A percentile compares a stretch with the other conserved stretches of the same genome.
phyloP scores from a whole-genome alignment of 2,329 filamentous ascomycete species.

The Trichoderma aggressivum region DNA sequence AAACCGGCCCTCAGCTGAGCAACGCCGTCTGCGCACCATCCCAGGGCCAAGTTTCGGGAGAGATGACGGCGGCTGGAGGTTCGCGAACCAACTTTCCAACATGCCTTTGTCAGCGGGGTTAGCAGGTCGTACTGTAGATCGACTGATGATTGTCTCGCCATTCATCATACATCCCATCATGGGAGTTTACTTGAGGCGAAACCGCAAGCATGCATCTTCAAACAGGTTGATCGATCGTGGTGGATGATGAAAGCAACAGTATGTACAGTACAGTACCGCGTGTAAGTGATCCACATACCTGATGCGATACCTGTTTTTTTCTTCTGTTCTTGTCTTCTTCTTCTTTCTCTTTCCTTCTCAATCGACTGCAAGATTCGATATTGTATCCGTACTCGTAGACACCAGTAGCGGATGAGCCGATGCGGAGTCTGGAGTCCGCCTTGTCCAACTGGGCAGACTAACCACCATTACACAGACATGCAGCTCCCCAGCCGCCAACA shows the following conservation, averaged over 20 bases:
- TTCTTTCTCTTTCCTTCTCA: neutral
- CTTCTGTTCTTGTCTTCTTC: neutral
- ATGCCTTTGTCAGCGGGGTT: neutral
- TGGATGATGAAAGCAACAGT: neutral
- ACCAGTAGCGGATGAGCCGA: neutral
- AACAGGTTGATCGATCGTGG: neutral
- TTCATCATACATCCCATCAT: neutral
- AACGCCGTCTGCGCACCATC: slow-evolving; percentile 10
- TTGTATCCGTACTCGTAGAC: no score
- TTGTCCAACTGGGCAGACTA: slow-evolving; percentile 5
- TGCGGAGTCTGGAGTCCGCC: neutral
- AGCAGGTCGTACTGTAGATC: neutral
- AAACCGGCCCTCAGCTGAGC: slow-evolving; percentile 14
- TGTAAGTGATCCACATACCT: neutral
- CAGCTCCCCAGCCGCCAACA: slow-evolving; percentile 8
- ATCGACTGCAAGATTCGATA: neutral
- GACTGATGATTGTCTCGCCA: neutral
- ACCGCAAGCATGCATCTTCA: slow-evolving; percentile 13
- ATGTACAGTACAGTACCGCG: neutral
- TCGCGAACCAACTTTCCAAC: neutral
- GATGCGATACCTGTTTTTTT: neutral
- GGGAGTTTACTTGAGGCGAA: slow-evolving; percentile 8
- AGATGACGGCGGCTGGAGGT: slow-evolving; percentile 9
- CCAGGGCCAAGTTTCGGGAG: neutral
- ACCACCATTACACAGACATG: neutral